Conservation (phyloP, 495 filamentous ascomycete species). For the Neurospora tetraspora region DNA sequence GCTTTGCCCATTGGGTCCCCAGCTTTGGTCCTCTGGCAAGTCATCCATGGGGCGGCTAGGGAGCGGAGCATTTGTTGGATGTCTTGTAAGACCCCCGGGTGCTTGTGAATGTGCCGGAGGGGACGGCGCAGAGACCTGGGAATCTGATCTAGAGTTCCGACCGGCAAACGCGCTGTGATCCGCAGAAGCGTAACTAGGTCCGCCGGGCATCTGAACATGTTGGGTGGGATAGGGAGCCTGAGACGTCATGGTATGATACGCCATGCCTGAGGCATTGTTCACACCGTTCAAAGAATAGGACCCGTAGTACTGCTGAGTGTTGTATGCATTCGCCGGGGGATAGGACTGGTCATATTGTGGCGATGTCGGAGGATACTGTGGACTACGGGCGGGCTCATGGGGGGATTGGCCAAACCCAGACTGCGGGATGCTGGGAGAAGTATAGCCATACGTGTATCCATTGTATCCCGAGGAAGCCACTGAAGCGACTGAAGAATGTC, state of each 20-base stretch:
- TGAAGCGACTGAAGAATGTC: slow-evolving; percentile 30
- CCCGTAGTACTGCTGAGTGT: slow-evolving; percentile 15
- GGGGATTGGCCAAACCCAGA: slow-evolving; percentile 19
- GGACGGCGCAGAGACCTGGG: slow-evolving; percentile 32
- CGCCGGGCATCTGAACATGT: slow-evolving; percentile 37
- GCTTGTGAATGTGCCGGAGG: slow-evolving; percentile 24
- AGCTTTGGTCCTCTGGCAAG: slow-evolving; percentile 28
- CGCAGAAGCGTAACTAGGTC: slow-evolving; percentile 31
- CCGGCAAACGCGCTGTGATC: slow-evolving; percentile 32
- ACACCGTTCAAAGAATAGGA: slow-evolving; percentile 24
- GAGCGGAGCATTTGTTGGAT: slow-evolving; percentile 46
- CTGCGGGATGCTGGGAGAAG: slow-evolving; percentile 24
- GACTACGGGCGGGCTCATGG: slow-evolving; percentile 25
- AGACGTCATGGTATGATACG: slow-evolving; percentile 26
- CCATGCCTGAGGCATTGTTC: slow-evolving; percentile 10
- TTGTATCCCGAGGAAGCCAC: slow-evolving; percentile 21
- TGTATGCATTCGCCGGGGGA: slow-evolving; percentile 8
- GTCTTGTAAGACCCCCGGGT: slow-evolving; percentile 31
- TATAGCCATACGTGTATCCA: slow-evolving; percentile 31
- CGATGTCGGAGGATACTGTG: slow-evolving; percentile 21
- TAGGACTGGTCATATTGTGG: slow-evolving; percentile 22
- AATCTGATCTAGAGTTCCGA: slow-evolving; percentile 33
- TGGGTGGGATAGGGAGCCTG: slow-evolving; percentile 33
- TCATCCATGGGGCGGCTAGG: slow-evolving; percentile 42
- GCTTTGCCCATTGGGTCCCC: slow-evolving; percentile 20